Evolutionary conservation across 441 rosid species (phyloP).

Genomic region (Aleurites moluccanus): DNA sequence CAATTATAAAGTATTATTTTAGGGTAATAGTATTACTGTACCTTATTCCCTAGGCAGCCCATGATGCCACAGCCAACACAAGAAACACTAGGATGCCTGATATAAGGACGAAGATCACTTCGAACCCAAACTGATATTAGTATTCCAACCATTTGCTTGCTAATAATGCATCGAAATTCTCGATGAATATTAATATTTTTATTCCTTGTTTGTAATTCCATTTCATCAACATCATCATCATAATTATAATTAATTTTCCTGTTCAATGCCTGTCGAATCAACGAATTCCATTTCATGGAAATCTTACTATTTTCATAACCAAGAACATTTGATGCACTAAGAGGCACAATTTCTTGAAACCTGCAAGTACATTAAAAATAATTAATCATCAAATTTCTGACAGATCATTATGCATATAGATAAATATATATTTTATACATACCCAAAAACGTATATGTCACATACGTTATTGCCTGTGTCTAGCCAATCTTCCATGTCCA

Average conservation of each 20-base stretch:
- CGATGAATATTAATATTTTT: not conserved
- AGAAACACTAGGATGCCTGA: slow-evolving; percentile 58
- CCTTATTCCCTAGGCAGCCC: slow-evolving; percentile 93
- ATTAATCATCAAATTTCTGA: too few species aligned
- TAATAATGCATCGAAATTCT: slow-evolving; percentile 41
- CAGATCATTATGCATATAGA: not conserved
- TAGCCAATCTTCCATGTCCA: slow-evolving; percentile 63
- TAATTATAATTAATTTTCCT: slow-evolving; percentile 26
- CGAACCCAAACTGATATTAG: slow-evolving; percentile 73
- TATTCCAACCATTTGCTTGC: slow-evolving; percentile 92
- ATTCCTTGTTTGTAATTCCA: not conserved
- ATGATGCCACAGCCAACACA: slow-evolving; percentile 85
- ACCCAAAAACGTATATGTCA: slow-evolving; percentile 86
- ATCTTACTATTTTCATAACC: slow-evolving; percentile 58
- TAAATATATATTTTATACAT: not conserved
- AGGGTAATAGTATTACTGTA: slow-evolving; percentile 7
- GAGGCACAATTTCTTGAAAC: slow-evolving; percentile 91
- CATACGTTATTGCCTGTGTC: slow-evolving; percentile 34
- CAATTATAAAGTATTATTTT: not conserved
- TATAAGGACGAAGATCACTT: slow-evolving; percentile 44
- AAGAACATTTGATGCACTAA: slow-evolving; percentile 62
- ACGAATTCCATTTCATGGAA: slow-evolving; percentile 63
- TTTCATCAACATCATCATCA: not conserved
- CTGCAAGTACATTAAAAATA: slow-evolving; percentile 26
- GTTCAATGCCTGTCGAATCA: slow-evolving; percentile 59